phyloP scores from a whole-genome alignment of 202 grass and related monocot genomes.

The Zizania palustris region DNA sequence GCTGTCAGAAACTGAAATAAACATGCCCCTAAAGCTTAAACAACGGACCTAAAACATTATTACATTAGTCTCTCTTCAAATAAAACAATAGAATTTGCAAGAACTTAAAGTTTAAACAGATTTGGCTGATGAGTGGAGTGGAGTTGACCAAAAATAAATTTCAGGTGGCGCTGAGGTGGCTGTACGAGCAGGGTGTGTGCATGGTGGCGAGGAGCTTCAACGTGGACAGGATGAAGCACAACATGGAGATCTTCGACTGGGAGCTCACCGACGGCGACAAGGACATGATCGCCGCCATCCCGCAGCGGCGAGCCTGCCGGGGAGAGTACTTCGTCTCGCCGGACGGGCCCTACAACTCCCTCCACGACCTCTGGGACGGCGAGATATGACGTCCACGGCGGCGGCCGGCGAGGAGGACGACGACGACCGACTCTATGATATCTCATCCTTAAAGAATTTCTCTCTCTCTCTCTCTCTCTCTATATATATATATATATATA shows the following conservation, averaged over 20 bases:
- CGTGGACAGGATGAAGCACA: conserved; percentile 50
- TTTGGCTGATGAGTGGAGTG: not conserved
- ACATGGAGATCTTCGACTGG: conserved; percentile 59
- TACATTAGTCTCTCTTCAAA: too few relatives aligned
- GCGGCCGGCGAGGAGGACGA: too few relatives aligned
- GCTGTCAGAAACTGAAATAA: too few relatives aligned
- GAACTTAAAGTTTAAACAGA: too few relatives aligned
- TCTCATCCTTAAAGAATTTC: too few relatives aligned
- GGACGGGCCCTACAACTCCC: conserved; percentile 39
- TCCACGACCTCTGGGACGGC: conserved; percentile 54
- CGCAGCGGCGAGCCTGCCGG: conserved; percentile 29
- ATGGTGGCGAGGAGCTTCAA: conserved; percentile 52
- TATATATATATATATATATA: too few relatives aligned
- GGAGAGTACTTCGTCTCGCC: conserved; percentile 31
- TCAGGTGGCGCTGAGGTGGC: conserved; percentile 50
- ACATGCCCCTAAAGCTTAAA: too few relatives aligned
- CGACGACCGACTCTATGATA: too few relatives aligned
- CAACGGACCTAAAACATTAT: too few relatives aligned
- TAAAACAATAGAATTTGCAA: too few relatives aligned
- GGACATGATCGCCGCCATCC: conserved; percentile 17
- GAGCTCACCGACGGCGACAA: conserved; percentile 33
- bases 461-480: too few relatives aligned
- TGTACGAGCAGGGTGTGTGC: conserved; percentile 46
- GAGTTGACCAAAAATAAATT: not conserved
- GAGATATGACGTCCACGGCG: conserved; percentile 31